Percentiles rank a stretch among this genome's conserved stretches.
Evolutionary conservation across 179 eudicot genomes (phyloP).

Genomic region (Silene coronaria): DNA sequence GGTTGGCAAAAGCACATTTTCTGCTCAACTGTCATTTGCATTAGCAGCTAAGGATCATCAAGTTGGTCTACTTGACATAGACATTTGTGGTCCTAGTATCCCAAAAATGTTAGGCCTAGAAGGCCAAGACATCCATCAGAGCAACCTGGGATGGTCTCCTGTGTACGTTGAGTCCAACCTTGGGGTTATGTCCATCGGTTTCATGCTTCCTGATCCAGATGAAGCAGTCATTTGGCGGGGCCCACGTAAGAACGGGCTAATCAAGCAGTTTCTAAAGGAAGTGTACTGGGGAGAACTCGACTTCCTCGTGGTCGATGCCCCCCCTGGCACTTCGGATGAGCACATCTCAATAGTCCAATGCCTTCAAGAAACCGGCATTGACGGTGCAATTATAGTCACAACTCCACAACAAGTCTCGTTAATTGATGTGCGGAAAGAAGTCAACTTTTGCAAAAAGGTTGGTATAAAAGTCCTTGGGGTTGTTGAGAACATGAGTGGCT

Average conservation of each 20-base stretch:
- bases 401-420: constrained; percentile 94
- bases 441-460: constrained; percentile 81
- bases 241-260: constrained; percentile 78
- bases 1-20: constrained; percentile 94
- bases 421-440: constrained; percentile 83
- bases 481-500: constrained; percentile 96
- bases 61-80: constrained; percentile 89
- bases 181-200: constrained; percentile 95
- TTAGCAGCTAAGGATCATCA: constrained; percentile 76
- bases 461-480: constrained; percentile 74
- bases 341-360: constrained; percentile 82
- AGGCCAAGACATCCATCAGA: constrained; percentile 95
- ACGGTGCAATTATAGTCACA: constrained; percentile 86
- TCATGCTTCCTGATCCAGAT: constrained; percentile 87
- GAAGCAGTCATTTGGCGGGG: constrained; percentile 95
- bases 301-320: constrained; percentile 84
- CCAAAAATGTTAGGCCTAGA: constrained; percentile 96
- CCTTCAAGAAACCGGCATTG: constrained; percentile 69
- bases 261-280: constrained; percentile 82
- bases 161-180: constrained; percentile 91
- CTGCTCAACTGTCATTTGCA: constrained; percentile 84
- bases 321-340: constrained; percentile 94
- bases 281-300: constrained; percentile 94
- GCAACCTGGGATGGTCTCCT: constrained; percentile 96
- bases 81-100: constrained; percentile 94